Percentiles rank a stretch among this genome's conserved stretches.
Evolutionary conservation across 2,329 filamentous ascomycete species (phyloP).

Genomic region (Cucurbitaria berberidis): DNA sequence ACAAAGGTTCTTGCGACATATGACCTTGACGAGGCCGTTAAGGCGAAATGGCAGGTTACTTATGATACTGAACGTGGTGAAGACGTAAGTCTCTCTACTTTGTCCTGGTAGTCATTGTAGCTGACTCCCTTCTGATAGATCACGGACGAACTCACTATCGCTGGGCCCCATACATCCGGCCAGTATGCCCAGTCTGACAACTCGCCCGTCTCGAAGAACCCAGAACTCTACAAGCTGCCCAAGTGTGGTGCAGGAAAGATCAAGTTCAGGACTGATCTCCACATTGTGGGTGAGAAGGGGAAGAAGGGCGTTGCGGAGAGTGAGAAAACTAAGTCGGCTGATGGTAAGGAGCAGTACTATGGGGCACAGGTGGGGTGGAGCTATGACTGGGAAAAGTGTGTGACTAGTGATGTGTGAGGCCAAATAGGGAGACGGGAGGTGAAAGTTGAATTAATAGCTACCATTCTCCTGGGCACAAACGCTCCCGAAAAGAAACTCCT

Average conservation of each 20-base stretch:
- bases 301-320: slow-evolving; percentile 16
- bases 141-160: slow-evolving; percentile 9
- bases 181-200: slow-evolving; percentile 7
- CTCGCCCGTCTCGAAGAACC: slow-evolving; percentile 6
- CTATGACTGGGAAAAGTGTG: slow-evolving; percentile 27
- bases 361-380: slow-evolving; percentile 22
- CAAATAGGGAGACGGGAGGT: too few species aligned
- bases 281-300: slow-evolving; percentile 10
- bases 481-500: too few species aligned
- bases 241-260: slow-evolving; percentile 18
- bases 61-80: slow-evolving; percentile 15
- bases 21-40: slow-evolving; percentile 20
- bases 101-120: neutral
- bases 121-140: slow-evolving; percentile 3
- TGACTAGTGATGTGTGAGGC: neutral
- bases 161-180: slow-evolving; percentile 11
- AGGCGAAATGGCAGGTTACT: slow-evolving; percentile 18
- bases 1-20: slow-evolving; percentile 18
- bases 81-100: slow-evolving; percentile 6
- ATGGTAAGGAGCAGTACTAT: slow-evolving; percentile 17
- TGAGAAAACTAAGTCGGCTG: slow-evolving; percentile 2
- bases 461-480: too few species aligned
- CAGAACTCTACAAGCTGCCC: slow-evolving; percentile 10
- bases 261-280: slow-evolving; percentile 21
- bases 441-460: too few species aligned